A percentile compares a stretch with the other conserved stretches of the same genome.
These are phyloP conservation scores for Ophiostoma tasmaniense DNA, from an alignment of 2,329 filamentous ascomycete species.

Conservation along the genomic window DNA sequence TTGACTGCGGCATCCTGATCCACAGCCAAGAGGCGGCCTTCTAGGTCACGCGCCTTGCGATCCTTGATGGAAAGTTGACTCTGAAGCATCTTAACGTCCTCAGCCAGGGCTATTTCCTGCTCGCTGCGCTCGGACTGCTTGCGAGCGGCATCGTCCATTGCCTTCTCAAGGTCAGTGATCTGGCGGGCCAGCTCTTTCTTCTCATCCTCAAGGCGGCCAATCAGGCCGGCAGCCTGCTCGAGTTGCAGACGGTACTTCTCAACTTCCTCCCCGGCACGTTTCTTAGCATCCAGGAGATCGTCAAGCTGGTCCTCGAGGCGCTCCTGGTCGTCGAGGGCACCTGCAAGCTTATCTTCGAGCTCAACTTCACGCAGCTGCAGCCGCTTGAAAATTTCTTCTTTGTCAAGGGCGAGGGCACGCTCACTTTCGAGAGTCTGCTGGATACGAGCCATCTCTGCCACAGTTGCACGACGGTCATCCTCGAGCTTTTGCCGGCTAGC, in stretches of 20 bases:
- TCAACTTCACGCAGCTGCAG: constrained; percentile 86
- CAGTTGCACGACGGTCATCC: constrained; percentile 80
- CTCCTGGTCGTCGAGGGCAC: constrained; percentile 89
- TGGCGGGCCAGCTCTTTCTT: constrained; percentile 65
- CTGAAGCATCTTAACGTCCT: constrained; percentile 83
- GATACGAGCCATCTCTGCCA: constrained; percentile 78
- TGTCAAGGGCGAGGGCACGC: constrained; percentile 88
- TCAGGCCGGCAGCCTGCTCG: constrained; percentile 83
- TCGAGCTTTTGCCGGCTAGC: constrained; percentile 71
- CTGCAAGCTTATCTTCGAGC: constrained; percentile 84
- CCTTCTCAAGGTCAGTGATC: constrained; percentile 59
- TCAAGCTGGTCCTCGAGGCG: constrained; percentile 90
- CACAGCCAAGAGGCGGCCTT: constrained; percentile 70
- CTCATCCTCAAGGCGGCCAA: constrained; percentile 75
- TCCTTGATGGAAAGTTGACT: constrained; percentile 86
- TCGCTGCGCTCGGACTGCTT: constrained; percentile 65
- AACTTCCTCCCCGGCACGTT: constrained; percentile 75
- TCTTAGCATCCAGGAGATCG: constrained; percentile 78
- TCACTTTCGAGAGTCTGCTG: constrained; percentile 95
- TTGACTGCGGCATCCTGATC: constrained; percentile 89
- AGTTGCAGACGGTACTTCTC: constrained; percentile 72
- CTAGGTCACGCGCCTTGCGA: constrained; percentile 78
- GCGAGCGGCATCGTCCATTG: constrained; percentile 61
- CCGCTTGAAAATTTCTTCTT: constrained; percentile 98
- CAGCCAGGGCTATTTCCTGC: constrained; percentile 66